Percentiles rank a stretch among this genome's conserved stretches.
Evolutionary conservation across 768 basidiomycete species (phyloP).

Genomic region (Naematelia encephala): DNA sequence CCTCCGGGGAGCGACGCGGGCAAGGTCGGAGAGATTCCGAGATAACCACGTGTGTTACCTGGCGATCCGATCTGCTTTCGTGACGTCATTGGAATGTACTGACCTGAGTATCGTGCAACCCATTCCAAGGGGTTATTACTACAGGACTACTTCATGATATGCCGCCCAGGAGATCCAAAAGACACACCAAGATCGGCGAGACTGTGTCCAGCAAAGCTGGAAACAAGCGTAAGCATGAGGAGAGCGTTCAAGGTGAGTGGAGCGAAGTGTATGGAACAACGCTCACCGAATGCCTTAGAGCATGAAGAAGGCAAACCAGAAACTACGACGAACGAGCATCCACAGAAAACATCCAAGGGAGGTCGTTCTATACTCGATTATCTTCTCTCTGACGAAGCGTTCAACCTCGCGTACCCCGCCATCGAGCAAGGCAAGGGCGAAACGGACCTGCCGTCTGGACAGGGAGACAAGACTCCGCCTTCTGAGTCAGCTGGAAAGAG

Average conservation of each 20-base stretch:
- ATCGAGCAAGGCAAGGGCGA: too few species aligned
- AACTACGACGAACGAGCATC: constrained; percentile 7
- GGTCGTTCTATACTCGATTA: constrained; percentile 20
- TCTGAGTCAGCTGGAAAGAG: constrained; percentile 14
- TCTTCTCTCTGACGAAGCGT: constrained; percentile 34
- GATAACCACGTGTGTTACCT: too few species aligned
- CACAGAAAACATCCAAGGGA: constrained; percentile 7
- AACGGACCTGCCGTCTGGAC: constrained; percentile 31
- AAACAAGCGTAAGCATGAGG: constrained; percentile 17
- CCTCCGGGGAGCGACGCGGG: too few species aligned
- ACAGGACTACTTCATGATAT: background rate
- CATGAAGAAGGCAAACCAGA: constrained; percentile 3
- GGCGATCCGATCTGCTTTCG: too few species aligned
- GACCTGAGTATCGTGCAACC: too few species aligned
- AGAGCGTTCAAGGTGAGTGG: background rate
- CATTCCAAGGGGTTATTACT: too few species aligned
- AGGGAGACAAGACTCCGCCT: constrained; percentile 12
- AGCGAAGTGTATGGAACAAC: background rate
- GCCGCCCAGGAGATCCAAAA: background rate
- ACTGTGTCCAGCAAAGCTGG: background rate
- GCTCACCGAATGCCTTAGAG: background rate
- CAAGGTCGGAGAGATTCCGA: too few species aligned
- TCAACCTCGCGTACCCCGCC: constrained; percentile 33
- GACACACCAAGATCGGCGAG: background rate
- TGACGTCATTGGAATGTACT: too few species aligned